Conservation (phyloP, 2,329 filamentous ascomycete species). For the Rachicladosporium sp. region DNA sequence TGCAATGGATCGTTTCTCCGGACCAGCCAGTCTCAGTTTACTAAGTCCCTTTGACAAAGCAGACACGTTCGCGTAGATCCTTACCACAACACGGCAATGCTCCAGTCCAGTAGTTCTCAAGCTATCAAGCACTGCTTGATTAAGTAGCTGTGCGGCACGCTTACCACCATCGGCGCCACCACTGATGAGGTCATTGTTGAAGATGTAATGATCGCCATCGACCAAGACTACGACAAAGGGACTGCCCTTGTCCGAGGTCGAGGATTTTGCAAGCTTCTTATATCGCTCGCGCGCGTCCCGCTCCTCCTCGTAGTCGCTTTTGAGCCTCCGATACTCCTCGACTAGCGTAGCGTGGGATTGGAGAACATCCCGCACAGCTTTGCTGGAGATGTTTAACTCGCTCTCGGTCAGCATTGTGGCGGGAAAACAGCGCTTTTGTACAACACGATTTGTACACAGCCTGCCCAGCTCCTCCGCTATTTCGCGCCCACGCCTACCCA, state of each 20-base stretch:
- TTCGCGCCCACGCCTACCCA: too few species aligned
- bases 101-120: conserved; percentile 35
- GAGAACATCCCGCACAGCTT: conserved; percentile 14
- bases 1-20: conserved; percentile 44
- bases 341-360: conserved; percentile 28
- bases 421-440: too few species aligned
- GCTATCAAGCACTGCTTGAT: conserved; percentile 37
- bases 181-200: conserved; percentile 21
- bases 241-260: conserved; percentile 20
- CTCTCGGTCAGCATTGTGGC: conserved; percentile 7
- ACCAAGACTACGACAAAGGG: conserved; percentile 50
- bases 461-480: too few species aligned
- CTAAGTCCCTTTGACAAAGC: conserved; percentile 35
- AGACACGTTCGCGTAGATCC: conserved; percentile 36
- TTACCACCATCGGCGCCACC: conserved; percentile 39
- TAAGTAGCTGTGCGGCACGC: conserved; percentile 42
- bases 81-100: conserved; percentile 37
- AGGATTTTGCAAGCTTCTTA: conserved; percentile 36
- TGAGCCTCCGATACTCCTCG: conserved; percentile 43
- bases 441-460: too few species aligned
- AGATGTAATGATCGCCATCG: conserved; percentile 49
- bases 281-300: conserved; percentile 42
- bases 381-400: conserved; percentile 7
- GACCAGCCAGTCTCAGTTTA: conserved; percentile 36
- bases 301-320: conserved; percentile 46